Conservation (phyloP, 2,329 filamentous ascomycete genomes). For the Trichoderma citrinoviride region DNA sequence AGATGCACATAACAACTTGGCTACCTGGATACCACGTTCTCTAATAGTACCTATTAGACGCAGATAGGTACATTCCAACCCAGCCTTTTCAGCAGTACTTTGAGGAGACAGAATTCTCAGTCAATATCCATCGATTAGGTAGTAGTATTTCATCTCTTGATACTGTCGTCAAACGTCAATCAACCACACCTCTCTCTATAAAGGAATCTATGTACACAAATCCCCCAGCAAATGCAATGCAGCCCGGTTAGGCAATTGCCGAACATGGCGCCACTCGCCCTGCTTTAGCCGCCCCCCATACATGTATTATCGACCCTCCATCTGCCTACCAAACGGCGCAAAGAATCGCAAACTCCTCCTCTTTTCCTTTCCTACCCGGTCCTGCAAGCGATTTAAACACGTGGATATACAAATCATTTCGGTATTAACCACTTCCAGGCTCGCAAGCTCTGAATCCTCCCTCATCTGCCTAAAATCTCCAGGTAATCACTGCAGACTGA, state of each 20-base stretch:
- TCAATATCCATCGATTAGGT: too few species aligned
- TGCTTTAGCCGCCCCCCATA: slow-evolving; percentile 15
- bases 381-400: not conserved
- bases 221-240: not conserved
- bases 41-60: too few species aligned
- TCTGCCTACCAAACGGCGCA: not conserved
- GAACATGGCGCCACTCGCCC: slow-evolving; percentile 15
- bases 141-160: too few species aligned
- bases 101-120: too few species aligned
- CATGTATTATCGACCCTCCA: not conserved
- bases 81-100: too few species aligned
- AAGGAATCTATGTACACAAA: not conserved
- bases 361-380: not conserved
- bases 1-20: too few species aligned
- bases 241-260: slow-evolving; percentile 16
- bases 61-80: too few species aligned
- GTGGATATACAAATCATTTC: too few species aligned
- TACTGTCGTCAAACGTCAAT: too few species aligned
- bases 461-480: slow-evolving; percentile 10
- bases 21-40: too few species aligned
- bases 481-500: not conserved
- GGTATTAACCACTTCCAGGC: too few species aligned
- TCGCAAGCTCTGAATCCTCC: not conserved
- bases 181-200: not conserved
- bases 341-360: not conserved